Conservation (phyloP, 2,329 filamentous ascomycete species). For the Microdochium nivale region DNA sequence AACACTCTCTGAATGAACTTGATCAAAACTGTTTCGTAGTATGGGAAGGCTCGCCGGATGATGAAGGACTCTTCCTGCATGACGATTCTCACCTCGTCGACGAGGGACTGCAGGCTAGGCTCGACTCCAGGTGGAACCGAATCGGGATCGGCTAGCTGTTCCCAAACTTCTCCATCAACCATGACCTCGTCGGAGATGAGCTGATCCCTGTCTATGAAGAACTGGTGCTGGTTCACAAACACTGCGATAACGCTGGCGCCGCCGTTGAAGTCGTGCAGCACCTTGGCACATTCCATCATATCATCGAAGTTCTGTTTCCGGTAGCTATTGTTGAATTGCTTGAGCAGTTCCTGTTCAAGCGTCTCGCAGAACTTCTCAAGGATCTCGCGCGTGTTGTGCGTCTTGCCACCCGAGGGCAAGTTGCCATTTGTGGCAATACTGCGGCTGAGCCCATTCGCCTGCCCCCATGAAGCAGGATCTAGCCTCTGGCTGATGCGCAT, state of each 20-base stretch:
- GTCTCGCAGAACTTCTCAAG: conserved; percentile 97
- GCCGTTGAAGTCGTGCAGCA: conserved; percentile 91
- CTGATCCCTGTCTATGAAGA: conserved; percentile 95
- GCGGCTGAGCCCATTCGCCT: conserved; percentile 43
- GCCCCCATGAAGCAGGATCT: conserved; percentile 66
- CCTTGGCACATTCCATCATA: conserved; percentile 94
- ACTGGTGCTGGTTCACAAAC: conserved; percentile 98
- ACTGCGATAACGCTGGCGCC: conserved; percentile 90
- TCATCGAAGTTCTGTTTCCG: conserved; percentile 91
- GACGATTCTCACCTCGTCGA: conserved; percentile 91
- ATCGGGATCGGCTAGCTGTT: conserved; percentile 88
- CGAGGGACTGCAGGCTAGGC: conserved; percentile 79
- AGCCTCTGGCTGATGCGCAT: conserved; percentile 90
- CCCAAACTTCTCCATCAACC: conserved; percentile 72
- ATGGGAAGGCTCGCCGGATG: conserved; percentile 93
- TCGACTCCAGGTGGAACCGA: conserved; percentile 86
- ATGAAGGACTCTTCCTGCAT: conserved; percentile 97
- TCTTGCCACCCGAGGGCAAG: conserved; percentile 30
- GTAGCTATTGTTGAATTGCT: conserved; percentile 97
- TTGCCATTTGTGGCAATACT: conserved; percentile 43
- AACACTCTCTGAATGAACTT: conserved; percentile 95
- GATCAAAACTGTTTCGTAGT: conserved; percentile 85
- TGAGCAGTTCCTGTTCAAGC: conserved; percentile 86
- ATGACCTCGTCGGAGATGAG: conserved; percentile 79
- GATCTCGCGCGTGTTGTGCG: conserved; percentile 70